phyloP scores from a whole-genome alignment of 2,329 filamentous ascomycete species.

The Fusarium oxysporum region DNA sequence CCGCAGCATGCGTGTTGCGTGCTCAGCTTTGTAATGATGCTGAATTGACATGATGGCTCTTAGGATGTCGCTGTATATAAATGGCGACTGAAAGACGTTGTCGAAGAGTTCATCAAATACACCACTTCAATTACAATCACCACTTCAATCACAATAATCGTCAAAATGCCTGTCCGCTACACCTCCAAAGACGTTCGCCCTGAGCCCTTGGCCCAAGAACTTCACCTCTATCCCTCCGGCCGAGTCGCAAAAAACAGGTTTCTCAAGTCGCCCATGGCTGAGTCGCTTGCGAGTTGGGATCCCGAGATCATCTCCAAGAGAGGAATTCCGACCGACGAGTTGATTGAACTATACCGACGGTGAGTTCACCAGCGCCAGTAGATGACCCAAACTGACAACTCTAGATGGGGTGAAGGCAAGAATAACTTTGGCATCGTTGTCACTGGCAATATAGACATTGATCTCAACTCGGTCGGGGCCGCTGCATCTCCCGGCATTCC shows the following conservation, averaged over 20 bases:
- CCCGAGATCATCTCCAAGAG: constrained; percentile 62
- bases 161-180: constrained; percentile 36
- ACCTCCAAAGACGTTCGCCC: constrained; percentile 27
- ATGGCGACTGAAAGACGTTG: background rate
- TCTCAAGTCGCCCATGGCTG: constrained; percentile 75
- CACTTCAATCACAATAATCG: background rate
- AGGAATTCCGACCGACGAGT: constrained; percentile 54
- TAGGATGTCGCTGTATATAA: constrained; percentile 1
- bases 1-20: background rate
- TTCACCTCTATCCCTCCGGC: constrained; percentile 58
- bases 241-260: constrained; percentile 71
- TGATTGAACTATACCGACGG: constrained; percentile 66
- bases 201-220: constrained; percentile 54
- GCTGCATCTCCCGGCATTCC: constrained; percentile 70
- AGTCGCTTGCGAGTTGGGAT: constrained; percentile 71
- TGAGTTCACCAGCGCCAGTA: constrained; percentile 56
- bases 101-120: background rate
- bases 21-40: background rate
- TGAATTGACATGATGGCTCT: background rate
- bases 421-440: constrained; percentile 67
- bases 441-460: constrained; percentile 74
- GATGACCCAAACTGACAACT: background rate
- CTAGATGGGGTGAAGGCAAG: constrained; percentile 59
- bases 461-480: constrained; percentile 67
- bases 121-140: background rate